Percentiles rank a stretch among this genome's conserved stretches.
Conservation (phyloP, 2,329 filamentous ascomycete species). For the Lecanicillium sp. region DNA sequence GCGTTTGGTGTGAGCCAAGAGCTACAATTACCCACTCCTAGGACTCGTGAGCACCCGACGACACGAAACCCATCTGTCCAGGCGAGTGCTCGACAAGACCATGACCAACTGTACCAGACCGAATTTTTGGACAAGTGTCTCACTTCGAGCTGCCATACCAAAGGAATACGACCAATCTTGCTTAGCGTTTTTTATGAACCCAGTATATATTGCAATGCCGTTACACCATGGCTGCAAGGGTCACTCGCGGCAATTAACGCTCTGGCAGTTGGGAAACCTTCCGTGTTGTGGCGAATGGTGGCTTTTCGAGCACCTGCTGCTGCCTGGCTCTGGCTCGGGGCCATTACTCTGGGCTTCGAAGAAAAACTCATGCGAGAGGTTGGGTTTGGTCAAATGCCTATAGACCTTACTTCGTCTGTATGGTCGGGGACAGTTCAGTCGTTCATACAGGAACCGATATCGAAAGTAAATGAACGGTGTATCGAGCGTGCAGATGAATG, state of each 20-base stretch:
- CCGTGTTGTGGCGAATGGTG: constrained; percentile 21
- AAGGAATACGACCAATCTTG: constrained; percentile 21
- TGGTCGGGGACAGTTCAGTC: constrained; percentile 24
- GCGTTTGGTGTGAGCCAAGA: background rate
- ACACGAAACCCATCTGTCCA: background rate
- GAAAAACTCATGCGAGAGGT: constrained; percentile 18
- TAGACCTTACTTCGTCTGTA: constrained; percentile 23
- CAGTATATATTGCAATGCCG: constrained; percentile 23
- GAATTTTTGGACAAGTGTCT: constrained; percentile 19
- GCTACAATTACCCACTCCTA: background rate
- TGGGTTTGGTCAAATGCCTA: constrained; percentile 20
- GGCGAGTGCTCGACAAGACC: background rate
- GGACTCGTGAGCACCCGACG: background rate
- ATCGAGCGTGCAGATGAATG: constrained; percentile 24
- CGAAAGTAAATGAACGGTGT: constrained; percentile 15
- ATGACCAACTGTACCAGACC: background rate
- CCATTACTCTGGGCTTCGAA: constrained; percentile 18
- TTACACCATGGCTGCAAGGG: constrained; percentile 25
- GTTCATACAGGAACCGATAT: constrained; percentile 23
- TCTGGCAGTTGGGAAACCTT: constrained; percentile 14
- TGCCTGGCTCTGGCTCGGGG: constrained; percentile 22
- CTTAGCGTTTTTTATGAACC: constrained; percentile 24
- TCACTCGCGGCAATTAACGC: constrained; percentile 20
- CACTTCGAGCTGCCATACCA: constrained; percentile 21
- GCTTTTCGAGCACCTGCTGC: constrained; percentile 15